Conservation (phyloP, 495 filamentous ascomycete species). For the Echria macrotheca region DNA sequence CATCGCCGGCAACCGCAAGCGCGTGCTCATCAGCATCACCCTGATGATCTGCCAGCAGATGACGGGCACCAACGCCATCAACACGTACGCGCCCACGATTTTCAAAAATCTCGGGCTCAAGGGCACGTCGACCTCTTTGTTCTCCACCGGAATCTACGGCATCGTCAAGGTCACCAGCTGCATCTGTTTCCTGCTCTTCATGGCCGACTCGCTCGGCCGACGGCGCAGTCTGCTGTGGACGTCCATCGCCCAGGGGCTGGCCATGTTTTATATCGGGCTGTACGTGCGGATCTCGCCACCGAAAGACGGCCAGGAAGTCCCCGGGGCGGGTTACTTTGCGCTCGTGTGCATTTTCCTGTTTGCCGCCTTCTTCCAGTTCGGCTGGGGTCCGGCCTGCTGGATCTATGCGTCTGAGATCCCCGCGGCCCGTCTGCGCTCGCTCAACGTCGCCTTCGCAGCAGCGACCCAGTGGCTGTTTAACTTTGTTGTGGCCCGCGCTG, state of each 20-base stretch:
- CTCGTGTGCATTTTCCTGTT: slow-evolving; percentile 70
- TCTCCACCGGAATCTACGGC: slow-evolving; percentile 48
- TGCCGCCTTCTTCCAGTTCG: slow-evolving; percentile 71
- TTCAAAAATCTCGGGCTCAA: slow-evolving; percentile 45
- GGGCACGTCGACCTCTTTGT: slow-evolving; percentile 39
- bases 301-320: slow-evolving; percentile 34
- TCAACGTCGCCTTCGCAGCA: slow-evolving; percentile 64
- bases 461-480: slow-evolving; percentile 70
- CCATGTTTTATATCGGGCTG: slow-evolving; percentile 77
- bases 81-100: slow-evolving; percentile 49
- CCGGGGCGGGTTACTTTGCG: slow-evolving; percentile 54
- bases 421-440: slow-evolving; percentile 61
- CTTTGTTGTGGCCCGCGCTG: slow-evolving; percentile 60
- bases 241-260: slow-evolving; percentile 60
- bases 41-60: slow-evolving; percentile 46
- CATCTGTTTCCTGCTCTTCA: slow-evolving; percentile 45
- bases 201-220: slow-evolving; percentile 60
- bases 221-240: slow-evolving; percentile 69
- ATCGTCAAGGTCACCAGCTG: slow-evolving; percentile 42
- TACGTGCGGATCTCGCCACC: slow-evolving; percentile 69
- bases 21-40: slow-evolving; percentile 33
- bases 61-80: slow-evolving; percentile 44
- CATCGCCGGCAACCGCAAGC: slow-evolving; percentile 53
- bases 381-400: slow-evolving; percentile 77
- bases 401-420: slow-evolving; percentile 73